Conservation (phyloP, 2,329 filamentous ascomycete species). For the Thielaviopsis musarum region DNA sequence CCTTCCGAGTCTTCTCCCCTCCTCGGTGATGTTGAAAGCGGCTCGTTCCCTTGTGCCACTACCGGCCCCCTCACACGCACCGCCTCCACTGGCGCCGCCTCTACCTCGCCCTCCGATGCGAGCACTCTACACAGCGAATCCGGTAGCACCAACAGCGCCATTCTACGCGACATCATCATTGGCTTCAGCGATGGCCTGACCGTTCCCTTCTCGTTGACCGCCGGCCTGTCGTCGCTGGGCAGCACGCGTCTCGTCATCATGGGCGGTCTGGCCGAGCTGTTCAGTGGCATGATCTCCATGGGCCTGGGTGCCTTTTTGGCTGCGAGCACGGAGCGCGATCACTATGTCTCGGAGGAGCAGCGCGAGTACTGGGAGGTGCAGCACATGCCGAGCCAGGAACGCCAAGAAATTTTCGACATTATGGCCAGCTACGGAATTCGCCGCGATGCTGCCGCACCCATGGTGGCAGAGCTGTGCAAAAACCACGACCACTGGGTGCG, state of each 20-base stretch:
- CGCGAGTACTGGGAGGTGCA: constrained; percentile 28
- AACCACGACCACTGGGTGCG: constrained; percentile 32
- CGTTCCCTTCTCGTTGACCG: constrained; percentile 63
- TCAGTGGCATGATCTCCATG: constrained; percentile 63
- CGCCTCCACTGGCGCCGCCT: constrained; percentile 14
- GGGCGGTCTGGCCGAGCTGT: constrained; percentile 57
- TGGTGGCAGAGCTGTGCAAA: constrained; percentile 33
- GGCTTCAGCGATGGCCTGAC: constrained; percentile 66
- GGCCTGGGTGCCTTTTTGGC: constrained; percentile 59
- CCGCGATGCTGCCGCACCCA: constrained; percentile 23
- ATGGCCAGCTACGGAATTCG: constrained; percentile 33
- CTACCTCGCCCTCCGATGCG: constrained; percentile 12
- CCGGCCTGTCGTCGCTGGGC: constrained; percentile 51
- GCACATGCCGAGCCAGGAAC: constrained; percentile 27
- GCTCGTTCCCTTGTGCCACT: background rate
- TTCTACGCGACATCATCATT: constrained; percentile 51
- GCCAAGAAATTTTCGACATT: constrained; percentile 31
- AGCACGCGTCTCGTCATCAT: constrained; percentile 50
- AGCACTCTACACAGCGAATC: constrained; percentile 13
- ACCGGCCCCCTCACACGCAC: background rate
- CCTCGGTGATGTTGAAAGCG: constrained; percentile 4
- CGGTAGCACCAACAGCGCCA: constrained; percentile 23
- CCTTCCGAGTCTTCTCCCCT: constrained; percentile 7
- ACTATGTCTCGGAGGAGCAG: constrained; percentile 31
- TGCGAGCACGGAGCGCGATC: constrained; percentile 37